Conservation (phyloP, 305 asterid species). For the Solanum hybrid region DNA sequence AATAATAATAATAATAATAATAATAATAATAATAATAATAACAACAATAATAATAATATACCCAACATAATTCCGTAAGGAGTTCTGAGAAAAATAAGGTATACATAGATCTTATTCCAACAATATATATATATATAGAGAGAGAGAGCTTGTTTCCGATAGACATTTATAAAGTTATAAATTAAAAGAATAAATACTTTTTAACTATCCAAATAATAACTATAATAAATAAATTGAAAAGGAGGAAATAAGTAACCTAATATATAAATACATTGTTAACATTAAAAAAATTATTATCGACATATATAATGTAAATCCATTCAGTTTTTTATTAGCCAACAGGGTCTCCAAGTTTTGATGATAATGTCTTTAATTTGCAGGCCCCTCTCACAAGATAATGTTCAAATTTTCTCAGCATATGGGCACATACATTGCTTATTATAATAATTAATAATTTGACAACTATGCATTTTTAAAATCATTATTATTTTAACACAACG, state of each 20-base stretch:
- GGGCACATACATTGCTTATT: not conserved
- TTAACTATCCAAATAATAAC: too few species aligned
- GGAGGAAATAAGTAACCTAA: not conserved
- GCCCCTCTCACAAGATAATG: slow-evolving; percentile 1
- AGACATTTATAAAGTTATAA: too few species aligned
- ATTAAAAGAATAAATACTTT: too few species aligned
- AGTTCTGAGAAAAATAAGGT: fast-evolving
- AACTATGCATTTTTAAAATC: not conserved
- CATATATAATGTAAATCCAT: not conserved
- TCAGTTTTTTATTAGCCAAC: not conserved
- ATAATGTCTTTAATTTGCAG: not conserved
- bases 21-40: too few species aligned
- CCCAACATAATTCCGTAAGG: too few species aligned
- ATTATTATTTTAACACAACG: not conserved
- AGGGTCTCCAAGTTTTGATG: slow-evolving; percentile 3
- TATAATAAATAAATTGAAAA: too few species aligned
- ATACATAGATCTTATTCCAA: too few species aligned
- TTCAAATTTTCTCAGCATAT: not conserved
- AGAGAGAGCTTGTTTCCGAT: fast-evolving
- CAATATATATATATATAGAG: too few species aligned
- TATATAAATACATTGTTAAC: not conserved
- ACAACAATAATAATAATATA: too few species aligned
- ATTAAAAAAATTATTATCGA: too few species aligned
- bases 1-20: too few species aligned
- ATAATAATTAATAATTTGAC: not conserved